These are phyloP conservation scores for Cladophialophora immunda DNA, from an alignment of 2,329 filamentous ascomycete species.

Conservation along the genomic window DNA sequence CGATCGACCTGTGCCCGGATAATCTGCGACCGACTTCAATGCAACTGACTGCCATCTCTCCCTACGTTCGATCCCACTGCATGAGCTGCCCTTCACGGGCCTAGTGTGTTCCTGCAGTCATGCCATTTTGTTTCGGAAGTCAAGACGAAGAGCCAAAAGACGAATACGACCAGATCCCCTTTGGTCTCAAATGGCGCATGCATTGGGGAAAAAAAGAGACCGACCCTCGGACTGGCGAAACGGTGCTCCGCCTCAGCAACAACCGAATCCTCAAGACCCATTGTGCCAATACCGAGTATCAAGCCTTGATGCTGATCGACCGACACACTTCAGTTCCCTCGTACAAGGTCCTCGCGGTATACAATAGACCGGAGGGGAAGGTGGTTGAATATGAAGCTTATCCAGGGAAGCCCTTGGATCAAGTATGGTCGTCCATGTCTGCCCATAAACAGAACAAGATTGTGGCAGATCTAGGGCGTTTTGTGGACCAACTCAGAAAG, in stretches of 20 bases:
- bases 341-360: conserved; percentile 38
- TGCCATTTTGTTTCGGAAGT: conserved; percentile 35
- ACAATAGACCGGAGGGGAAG: conserved; percentile 41
- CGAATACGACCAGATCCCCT: conserved; percentile 40
- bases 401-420: conserved; percentile 36
- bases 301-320: conserved; percentile 39
- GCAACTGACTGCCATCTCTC: conserved; percentile 9
- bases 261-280: conserved; percentile 39
- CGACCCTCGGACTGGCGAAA: conserved; percentile 36
- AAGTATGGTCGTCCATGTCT: conserved; percentile 35
- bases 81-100: conserved; percentile 8
- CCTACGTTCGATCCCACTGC: not conserved
- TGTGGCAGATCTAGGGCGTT: conserved; percentile 38
- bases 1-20: conserved; percentile 4
- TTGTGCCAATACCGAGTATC: conserved; percentile 40
- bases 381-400: conserved; percentile 40
- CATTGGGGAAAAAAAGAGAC: conserved; percentile 38
- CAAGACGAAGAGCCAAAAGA: conserved; percentile 38
- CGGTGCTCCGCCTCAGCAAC: conserved; percentile 37
- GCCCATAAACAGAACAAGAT: conserved; percentile 40
- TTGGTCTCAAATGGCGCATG: conserved; percentile 39
- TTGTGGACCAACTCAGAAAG: conserved; percentile 41
- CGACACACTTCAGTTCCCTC: conserved; percentile 39
- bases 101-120: conserved; percentile 26
- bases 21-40: conserved; percentile 23